Evolutionary conservation across 805 yeast genomes (phyloP).

Genomic region (Ogataea pilisensis): DNA sequence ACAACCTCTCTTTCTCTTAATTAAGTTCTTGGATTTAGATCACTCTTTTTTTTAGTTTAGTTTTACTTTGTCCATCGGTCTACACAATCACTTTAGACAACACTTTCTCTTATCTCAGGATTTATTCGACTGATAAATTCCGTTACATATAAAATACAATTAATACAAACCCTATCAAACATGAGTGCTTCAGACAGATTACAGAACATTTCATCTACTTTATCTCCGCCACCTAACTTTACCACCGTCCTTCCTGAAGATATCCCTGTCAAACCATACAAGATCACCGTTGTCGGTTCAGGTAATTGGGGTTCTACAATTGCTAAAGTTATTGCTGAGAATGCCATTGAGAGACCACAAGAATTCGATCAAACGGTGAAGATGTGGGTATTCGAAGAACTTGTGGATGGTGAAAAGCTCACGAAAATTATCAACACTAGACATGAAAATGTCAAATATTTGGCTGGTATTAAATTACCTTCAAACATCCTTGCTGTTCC

Average conservation of each 20-base stretch:
- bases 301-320: conserved; percentile 99
- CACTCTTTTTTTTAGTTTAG: too few relatives aligned
- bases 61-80: too few relatives aligned
- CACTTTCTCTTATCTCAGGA: too few relatives aligned
- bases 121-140: too few relatives aligned
- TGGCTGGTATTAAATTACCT: conserved; percentile 87
- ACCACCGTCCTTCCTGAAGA: conserved; percentile 16
- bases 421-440: conserved; percentile 86
- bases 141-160: background rate
- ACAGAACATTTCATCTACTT: conserved; percentile 14
- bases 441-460: conserved; percentile 92
- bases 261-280: conserved; percentile 36
- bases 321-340: conserved; percentile 92
- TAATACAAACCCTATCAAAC: background rate
- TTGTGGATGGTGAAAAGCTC: conserved; percentile 68
- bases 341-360: conserved; percentile 64
- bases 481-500: conserved; percentile 86
- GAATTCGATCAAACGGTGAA: conserved; percentile 71
- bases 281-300: conserved; percentile 81
- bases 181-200: conserved; percentile 27
- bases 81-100: too few relatives aligned
- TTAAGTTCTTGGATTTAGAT: too few relatives aligned
- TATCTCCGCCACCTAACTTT: conserved; percentile 19
- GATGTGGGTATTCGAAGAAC: conserved; percentile 97
- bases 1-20: too few relatives aligned